phyloP scores from a whole-genome alignment of 2,329 filamentous ascomycete species.

The Passalora sequoiae region DNA sequence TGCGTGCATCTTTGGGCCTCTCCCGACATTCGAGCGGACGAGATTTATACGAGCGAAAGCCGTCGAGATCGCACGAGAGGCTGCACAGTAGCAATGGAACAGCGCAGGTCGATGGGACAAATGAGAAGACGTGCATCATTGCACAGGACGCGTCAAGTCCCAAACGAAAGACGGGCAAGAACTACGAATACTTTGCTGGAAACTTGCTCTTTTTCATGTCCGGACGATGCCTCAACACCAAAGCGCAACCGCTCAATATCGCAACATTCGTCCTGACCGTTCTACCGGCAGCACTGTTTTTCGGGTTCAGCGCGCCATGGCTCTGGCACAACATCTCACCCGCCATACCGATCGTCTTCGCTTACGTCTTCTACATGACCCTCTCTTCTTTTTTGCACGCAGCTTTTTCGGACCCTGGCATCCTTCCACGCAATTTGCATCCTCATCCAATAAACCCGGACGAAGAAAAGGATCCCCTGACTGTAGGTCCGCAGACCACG shows the following conservation, averaged over 20 bases:
- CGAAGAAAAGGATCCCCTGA: conserved; percentile 68
- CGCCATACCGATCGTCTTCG: conserved; percentile 82
- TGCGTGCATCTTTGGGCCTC: conserved; percentile 28
- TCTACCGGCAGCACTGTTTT: conserved; percentile 75
- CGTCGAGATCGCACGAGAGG: conserved; percentile 48
- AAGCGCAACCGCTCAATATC: conserved; percentile 81
- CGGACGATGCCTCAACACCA: conserved; percentile 76
- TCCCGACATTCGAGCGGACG: conserved; percentile 19
- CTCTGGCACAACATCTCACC: conserved; percentile 82
- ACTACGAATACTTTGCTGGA: conserved; percentile 88
- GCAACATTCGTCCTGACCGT: conserved; percentile 77
- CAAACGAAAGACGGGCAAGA: conserved; percentile 51
- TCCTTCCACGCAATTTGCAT: conserved; percentile 87
- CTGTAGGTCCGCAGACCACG: conserved; percentile 76
- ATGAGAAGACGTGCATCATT: conserved; percentile 15
- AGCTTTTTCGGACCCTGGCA: conserved; percentile 86
- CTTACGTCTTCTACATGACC: conserved; percentile 84
- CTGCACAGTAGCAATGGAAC: conserved; percentile 69
- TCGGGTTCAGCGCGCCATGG: conserved; percentile 77
- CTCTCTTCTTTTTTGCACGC: conserved; percentile 92
- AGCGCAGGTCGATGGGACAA: conserved; percentile 49
- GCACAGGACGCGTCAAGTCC: background rate
- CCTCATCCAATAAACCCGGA: conserved; percentile 72
- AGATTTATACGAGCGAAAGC: conserved; percentile 15
- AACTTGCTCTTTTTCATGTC: conserved; percentile 87